Conservation (phyloP, 805 yeast genomes). For the Scheffersomyces spartinae region DNA sequence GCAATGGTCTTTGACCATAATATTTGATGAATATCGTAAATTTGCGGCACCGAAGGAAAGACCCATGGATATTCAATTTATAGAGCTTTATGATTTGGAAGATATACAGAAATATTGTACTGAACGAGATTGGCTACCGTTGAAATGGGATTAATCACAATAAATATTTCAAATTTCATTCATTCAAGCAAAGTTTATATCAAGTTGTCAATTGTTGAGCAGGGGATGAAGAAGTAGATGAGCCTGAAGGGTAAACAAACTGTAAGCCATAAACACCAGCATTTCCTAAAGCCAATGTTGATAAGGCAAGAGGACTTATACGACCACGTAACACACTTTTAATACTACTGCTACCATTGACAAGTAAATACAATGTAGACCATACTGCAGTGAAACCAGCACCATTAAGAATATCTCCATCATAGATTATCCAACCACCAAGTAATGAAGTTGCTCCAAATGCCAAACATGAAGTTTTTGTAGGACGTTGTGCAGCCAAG, state of each 20-base stretch:
- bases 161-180: too few relatives aligned
- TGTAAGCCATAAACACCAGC: conserved; percentile 48
- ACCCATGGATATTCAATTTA: conserved; percentile 91
- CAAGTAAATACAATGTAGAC: conserved; percentile 63
- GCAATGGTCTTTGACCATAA: conserved; percentile 87
- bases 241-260: neutral
- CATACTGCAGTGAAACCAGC: conserved; percentile 76
- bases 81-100: conserved; percentile 71
- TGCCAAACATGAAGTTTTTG: conserved; percentile 31
- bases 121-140: conserved; percentile 49
- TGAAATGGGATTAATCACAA: conserved; percentile 43
- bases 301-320: conserved; percentile 49
- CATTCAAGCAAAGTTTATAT: too few relatives aligned
- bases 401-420: conserved; percentile 68
- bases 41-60: conserved; percentile 94
- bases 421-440: conserved; percentile 66
- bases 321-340: conserved; percentile 43
- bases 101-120: conserved; percentile 47
- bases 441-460: conserved; percentile 54
- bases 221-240: too few relatives aligned
- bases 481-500: too few relatives aligned
- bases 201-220: too few relatives aligned
- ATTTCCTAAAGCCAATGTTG: conserved; percentile 49
- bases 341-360: conserved; percentile 52
- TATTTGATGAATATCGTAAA: conserved; percentile 88